A percentile compares a stretch with the other conserved stretches of the same genome.
Evolutionary conservation across 1,284 basidiomycete species (phyloP).

Genomic region (Butyriboletus regius): DNA sequence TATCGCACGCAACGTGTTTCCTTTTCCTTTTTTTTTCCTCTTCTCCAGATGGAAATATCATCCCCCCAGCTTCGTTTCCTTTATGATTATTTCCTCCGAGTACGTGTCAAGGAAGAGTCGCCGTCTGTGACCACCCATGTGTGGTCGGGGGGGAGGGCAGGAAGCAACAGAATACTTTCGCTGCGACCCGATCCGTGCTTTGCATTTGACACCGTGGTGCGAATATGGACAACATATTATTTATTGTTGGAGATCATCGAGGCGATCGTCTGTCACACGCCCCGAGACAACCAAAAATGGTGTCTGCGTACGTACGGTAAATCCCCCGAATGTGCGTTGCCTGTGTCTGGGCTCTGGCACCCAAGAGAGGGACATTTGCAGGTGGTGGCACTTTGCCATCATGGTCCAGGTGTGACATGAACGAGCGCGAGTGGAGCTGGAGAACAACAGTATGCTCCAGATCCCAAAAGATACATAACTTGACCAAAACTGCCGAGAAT

Average conservation of each 20-base stretch:
- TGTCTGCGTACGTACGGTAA: conserved; percentile 4
- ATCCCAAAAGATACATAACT: conserved; percentile 2
- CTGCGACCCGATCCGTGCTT: conserved; percentile 9
- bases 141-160: not conserved
- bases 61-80: not conserved
- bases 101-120: conserved; percentile 10
- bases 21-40: not conserved
- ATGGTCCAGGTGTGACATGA: conserved; percentile 1
- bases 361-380: not conserved
- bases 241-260: conserved; percentile 11
- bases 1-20: conserved; percentile 11
- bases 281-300: conserved; percentile 1
- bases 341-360: conserved; percentile 5
- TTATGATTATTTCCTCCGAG: conserved; percentile 14
- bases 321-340: conserved; percentile 9
- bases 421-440: not conserved
- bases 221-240: conserved; percentile 4
- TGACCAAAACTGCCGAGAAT: conserved; percentile 11
- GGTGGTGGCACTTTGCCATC: not conserved
- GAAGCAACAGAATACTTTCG: not conserved
- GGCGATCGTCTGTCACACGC: conserved; percentile 5
- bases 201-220: conserved; percentile 4
- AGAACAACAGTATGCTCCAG: not conserved
- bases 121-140: conserved; percentile 9
- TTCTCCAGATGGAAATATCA: not conserved